Evolutionary conservation across 805 yeast genomes (phyloP), one percentile per base, ranked within the genome.

Genomic region (Candida palmyrensis): DNA sequence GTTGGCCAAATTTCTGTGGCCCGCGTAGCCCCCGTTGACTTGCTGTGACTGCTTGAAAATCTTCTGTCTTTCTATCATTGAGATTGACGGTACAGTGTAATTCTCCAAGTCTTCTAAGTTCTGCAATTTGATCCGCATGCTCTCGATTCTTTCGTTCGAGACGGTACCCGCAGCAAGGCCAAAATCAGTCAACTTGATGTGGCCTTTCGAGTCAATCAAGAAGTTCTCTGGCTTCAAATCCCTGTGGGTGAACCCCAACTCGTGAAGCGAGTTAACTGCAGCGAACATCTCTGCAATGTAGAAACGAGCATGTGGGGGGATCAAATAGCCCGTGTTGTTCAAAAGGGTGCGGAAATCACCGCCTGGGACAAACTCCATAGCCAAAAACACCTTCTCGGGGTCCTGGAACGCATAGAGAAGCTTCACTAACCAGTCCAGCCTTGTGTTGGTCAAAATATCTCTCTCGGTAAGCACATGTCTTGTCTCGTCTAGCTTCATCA

Each of bases 321-420:
- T 84, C 45, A 92, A 66, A 37, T 83, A 84, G 22, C 96, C 96
- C 5, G 97, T 90, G 55, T 89, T 90, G 57, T 88, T 89, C 43
- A 92, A 73, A 39, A 92, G 64, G 0, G 98, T 92, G 53, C 99
- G 79, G 66, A 86, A 92, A 55, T 92, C 99, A 34, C 99, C 99
- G 38, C 99, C 99, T 6, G 99, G 97, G n/a, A 92, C 98, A 58
- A 85, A 92, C 57, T 92, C 98, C 99, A 92, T 92, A 2, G 98
- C 98, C 51, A 92, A 68, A 48, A 86, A 92, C 19, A 92, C 84
- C 51, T 83, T 84, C 41, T 84, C 89, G 0, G 80, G 59, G 59
- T 92, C 97, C 58, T 92, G 99, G 64, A 92, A 92, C 2, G 97
- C 96, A 55, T 92, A 92, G 38, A 87, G 70, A 32, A 92, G 68